A percentile compares a stretch with the other conserved stretches of the same genome.
Conservation (phyloP, 2,329 filamentous ascomycete species). For the Rhynchosporium agropyri region DNA sequence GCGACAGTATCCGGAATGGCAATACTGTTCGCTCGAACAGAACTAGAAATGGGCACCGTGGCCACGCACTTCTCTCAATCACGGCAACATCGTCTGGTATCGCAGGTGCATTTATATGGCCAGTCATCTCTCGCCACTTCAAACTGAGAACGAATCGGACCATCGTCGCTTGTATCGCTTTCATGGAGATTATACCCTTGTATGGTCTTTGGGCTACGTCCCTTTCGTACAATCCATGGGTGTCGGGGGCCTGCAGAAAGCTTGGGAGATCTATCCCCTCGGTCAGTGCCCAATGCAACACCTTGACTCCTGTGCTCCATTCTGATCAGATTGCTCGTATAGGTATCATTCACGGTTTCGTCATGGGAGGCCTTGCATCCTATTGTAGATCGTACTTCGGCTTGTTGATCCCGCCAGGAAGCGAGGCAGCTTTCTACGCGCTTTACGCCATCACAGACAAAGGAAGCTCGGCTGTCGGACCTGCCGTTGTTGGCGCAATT, state of each 20-base stretch:
- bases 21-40: slow-evolving; percentile 92
- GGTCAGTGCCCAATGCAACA: slow-evolving; percentile 50
- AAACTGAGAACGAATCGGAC: slow-evolving; percentile 78
- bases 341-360: slow-evolving; percentile 78
- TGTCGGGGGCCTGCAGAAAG: slow-evolving; percentile 80
- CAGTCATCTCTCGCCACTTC: slow-evolving; percentile 70
- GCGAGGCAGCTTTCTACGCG: slow-evolving; percentile 93
- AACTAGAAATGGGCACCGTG: slow-evolving; percentile 85
- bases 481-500: slow-evolving; percentile 88
- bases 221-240: slow-evolving; percentile 75
- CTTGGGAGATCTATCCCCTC: slow-evolving; percentile 95
- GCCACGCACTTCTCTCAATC: slow-evolving; percentile 86
- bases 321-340: slow-evolving; percentile 2
- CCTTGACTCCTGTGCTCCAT: not conserved
- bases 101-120: slow-evolving; percentile 87
- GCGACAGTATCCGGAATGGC: slow-evolving; percentile 93
- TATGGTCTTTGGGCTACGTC: slow-evolving; percentile 90
- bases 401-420: slow-evolving; percentile 88
- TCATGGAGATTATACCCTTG: slow-evolving; percentile 90
- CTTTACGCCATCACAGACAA: slow-evolving; percentile 98
- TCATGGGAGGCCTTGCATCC: slow-evolving; percentile 86
- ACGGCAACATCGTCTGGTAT: slow-evolving; percentile 85
- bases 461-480: slow-evolving; percentile 89
- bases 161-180: slow-evolving; percentile 80
- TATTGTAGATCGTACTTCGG: slow-evolving; percentile 93